A percentile compares a stretch with the other conserved stretches of the same genome.
Evolutionary conservation across 805 yeast species (phyloP).

Genomic region (Cyberlindnera suaveolens): DNA sequence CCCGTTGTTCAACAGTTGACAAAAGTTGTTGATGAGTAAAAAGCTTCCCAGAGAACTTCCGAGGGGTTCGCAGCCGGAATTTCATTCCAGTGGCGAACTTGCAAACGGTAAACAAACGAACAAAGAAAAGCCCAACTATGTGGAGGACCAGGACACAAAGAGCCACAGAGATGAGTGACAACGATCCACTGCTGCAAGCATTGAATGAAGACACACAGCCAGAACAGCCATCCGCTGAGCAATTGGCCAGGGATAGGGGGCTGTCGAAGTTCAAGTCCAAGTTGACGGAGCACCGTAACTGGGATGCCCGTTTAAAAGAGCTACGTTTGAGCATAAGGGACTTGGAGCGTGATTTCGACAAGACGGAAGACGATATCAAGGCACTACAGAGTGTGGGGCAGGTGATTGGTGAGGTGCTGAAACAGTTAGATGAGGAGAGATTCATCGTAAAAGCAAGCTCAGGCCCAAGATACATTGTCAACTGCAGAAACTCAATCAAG

Average conservation of each 20-base stretch:
- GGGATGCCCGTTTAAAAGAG: constrained; percentile 87
- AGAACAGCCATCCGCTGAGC: constrained; percentile 33
- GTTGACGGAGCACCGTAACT: constrained; percentile 85
- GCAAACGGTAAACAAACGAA: not conserved
- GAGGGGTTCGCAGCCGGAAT: too few relatives aligned
- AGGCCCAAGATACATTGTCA: constrained; percentile 97
- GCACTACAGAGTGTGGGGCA: constrained; percentile 97
- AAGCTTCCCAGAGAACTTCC: too few relatives aligned
- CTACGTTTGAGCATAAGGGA: constrained; percentile 78
- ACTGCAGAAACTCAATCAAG: constrained; percentile 90
- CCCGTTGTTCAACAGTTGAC: too few relatives aligned
- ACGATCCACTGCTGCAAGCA: constrained; percentile 74
- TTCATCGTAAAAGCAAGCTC: constrained; percentile 94
- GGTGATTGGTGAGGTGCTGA: constrained; percentile 92
- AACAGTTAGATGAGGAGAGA: constrained; percentile 90
- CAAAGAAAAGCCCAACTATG: not conserved
- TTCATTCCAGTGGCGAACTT: constrained; percentile 1
- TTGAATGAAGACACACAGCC: constrained; percentile 27
- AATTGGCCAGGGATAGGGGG: constrained; percentile 74
- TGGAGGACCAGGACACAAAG: not conserved
- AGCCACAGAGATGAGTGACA: constrained; percentile 52
- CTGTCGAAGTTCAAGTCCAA: constrained; percentile 74
- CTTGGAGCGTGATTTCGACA: constrained; percentile 75
- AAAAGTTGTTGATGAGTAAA: too few relatives aligned
- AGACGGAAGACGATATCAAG: constrained; percentile 95